Conservation (phyloP, 2,329 filamentous ascomycete genomes). For the Cryphonectria radicalis region DNA sequence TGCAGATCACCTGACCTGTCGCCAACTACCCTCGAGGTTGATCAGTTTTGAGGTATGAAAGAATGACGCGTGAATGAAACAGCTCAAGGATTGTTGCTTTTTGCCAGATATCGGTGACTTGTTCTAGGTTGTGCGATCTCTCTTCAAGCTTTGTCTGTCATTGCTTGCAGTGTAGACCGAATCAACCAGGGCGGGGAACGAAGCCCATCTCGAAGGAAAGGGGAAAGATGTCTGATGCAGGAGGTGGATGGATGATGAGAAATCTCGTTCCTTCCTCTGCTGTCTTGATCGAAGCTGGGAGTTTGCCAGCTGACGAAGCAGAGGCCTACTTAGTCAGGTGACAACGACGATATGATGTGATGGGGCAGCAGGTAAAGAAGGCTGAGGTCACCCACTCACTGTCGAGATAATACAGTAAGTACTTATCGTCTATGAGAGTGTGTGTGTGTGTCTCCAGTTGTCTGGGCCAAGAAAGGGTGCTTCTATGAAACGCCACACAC, state of each 20-base stretch:
- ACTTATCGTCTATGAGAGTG: background rate
- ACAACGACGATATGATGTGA: background rate
- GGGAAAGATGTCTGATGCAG: background rate
- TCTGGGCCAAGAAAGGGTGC: conserved; percentile 17
- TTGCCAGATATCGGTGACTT: background rate
- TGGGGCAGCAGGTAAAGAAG: background rate
- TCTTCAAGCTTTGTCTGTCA: background rate
- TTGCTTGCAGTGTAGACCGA: background rate
- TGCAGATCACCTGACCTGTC: background rate
- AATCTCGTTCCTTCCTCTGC: conserved; percentile 3
- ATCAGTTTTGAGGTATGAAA: background rate
- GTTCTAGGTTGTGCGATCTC: background rate
- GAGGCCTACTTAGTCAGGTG: background rate
- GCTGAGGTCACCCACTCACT: conserved; percentile 1
- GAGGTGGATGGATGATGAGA: background rate
- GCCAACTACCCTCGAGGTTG: background rate
- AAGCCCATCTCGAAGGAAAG: background rate
- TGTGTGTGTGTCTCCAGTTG: conserved; percentile 3
- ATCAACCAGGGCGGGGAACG: background rate
- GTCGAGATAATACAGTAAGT: background rate
- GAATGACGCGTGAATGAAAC: background rate
- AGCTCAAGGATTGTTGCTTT: background rate
- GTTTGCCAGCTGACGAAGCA: background rate
- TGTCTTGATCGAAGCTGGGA: background rate
- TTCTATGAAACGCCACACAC: conserved; percentile 24